Base-by-base conservation (phyloP, 257 asterid species). In the Nemophila menziesii region DNA sequence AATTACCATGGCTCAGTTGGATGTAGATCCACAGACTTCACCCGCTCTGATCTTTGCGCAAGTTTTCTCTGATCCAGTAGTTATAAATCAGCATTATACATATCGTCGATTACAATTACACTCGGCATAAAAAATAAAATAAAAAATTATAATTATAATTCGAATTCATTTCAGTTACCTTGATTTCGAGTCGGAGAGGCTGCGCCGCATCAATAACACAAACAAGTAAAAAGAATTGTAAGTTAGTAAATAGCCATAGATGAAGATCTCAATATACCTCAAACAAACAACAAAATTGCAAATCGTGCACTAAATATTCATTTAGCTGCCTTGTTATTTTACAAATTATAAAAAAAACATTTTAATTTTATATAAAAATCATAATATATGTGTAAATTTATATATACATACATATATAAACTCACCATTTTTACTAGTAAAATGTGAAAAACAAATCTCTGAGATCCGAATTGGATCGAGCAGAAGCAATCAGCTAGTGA, bases 121-220 rank as follows among this genome's bases (percentile, higher is more conserved):
- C n/a, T 20, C 3, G 8, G 4, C 11, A 34, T 7, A 21, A 3
- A 49, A 33, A 46, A 37, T 9, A 21, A 39, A 20, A 14, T 16
- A 37, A 10, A 23, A 16, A 40, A 41, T 7, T 17, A 0, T 6
- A 40, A 40, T 0, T 16, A 13, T 4, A 18, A 40, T 29, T 29
- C 36, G 9, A 29, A 29, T 29, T 24, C 33, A 33, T 33, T 33
- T 20, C 20, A 16, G 36, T 15, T 61, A 70, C 77, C 77, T 70
- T 70, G 61, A 70, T 70, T 54, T 70, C 73, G 51, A 70, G 61
- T 56, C 73, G 54, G 41, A 70, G 73, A 47, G 77, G 77, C 77
- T 70, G 67, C 14, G 38, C 49, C 41, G 22, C 51, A 46, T 17
- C 58, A 54, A 48, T 43, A 39, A 16, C 2, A 5, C 8, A 17